Evolutionary conservation across 129 eudicot genomes (phyloP).

Genomic region (Helianthus tuberosus): DNA sequence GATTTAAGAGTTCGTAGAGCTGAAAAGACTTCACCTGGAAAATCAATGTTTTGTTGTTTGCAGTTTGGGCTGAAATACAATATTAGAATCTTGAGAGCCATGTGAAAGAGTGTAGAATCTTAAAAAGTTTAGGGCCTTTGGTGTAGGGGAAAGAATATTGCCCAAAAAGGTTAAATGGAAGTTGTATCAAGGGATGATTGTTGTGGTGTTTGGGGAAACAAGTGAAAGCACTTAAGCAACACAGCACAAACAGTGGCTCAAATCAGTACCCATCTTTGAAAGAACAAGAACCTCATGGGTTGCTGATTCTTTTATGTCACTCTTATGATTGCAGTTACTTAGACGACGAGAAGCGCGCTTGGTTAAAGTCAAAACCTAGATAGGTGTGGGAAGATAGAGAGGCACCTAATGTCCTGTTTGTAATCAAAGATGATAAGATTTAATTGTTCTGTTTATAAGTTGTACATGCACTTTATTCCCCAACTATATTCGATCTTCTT

Average conservation of each 20-base stretch:
- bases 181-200: constrained; percentile 29
- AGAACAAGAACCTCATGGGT: constrained; percentile 18
- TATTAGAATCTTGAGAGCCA: constrained; percentile 36
- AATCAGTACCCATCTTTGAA: constrained; percentile 31
- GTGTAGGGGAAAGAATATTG: constrained; percentile 30
- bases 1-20: neutral
- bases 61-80: constrained; percentile 25
- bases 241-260: constrained; percentile 33
- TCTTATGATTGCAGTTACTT: constrained; percentile 10
- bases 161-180: constrained; percentile 38
- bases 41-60: constrained; percentile 37
- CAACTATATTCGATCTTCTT: constrained; percentile 14
- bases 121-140: constrained; percentile 13
- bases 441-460: constrained; percentile 20
- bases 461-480: constrained; percentile 18
- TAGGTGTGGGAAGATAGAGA: constrained; percentile 22
- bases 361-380: constrained; percentile 29
- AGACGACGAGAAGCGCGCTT: constrained; percentile 1
- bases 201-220: constrained; percentile 24
- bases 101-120: constrained; percentile 28
- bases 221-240: constrained; percentile 3
- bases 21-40: constrained; percentile 31
- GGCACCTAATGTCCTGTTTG: constrained; percentile 27
- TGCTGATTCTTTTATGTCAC: constrained; percentile 23
- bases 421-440: constrained; percentile 31